A percentile compares a stretch with the other conserved stretches of the same genome.
Conservation (phyloP, 371 early-diverging fungal species). For the Syncephalastrum sp. region DNA sequence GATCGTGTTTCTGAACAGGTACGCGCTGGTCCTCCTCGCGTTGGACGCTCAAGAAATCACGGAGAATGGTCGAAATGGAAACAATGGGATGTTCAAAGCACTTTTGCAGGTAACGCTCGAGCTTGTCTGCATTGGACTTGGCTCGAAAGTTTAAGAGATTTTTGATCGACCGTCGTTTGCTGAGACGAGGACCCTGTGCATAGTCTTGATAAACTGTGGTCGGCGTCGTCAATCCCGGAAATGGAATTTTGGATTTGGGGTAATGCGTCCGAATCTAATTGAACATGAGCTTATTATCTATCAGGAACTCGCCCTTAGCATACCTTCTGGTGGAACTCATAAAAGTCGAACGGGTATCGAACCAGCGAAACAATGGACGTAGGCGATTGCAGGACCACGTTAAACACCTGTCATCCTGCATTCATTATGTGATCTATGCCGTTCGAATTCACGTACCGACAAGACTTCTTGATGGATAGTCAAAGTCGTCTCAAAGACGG, state of each 20-base stretch:
- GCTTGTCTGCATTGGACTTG: slow-evolving; percentile 42
- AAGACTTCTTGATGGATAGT: slow-evolving; percentile 31
- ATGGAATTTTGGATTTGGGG: slow-evolving; percentile 38
- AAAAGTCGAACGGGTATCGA: slow-evolving; percentile 60
- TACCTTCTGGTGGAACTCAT: slow-evolving; percentile 65
- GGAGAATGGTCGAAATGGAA: slow-evolving; percentile 36
- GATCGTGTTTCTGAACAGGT: background rate
- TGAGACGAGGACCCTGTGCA: slow-evolving; percentile 12
- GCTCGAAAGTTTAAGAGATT: slow-evolving; percentile 25
- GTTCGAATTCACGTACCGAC: slow-evolving; percentile 21
- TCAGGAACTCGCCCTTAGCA: slow-evolving; percentile 1
- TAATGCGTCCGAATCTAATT: slow-evolving; percentile 37
- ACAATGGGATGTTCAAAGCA: slow-evolving; percentile 44
- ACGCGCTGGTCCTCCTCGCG: slow-evolving; percentile 36
- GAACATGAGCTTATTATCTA: background rate
- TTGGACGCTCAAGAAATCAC: slow-evolving; percentile 48
- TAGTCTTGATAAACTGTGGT: background rate
- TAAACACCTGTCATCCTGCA: slow-evolving; percentile 44
- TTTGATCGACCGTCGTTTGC: slow-evolving; percentile 27
- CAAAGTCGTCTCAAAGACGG: slow-evolving; percentile 43
- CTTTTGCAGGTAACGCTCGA: slow-evolving; percentile 42
- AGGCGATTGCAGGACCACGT: slow-evolving; percentile 53
- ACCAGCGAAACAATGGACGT: slow-evolving; percentile 47
- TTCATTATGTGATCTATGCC: background rate
- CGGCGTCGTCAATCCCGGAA: slow-evolving; percentile 37